Evolutionary conservation across 108 stramenopile genomes (phyloP).

Genomic region (Pseudonitzschia delicatissima): DNA sequence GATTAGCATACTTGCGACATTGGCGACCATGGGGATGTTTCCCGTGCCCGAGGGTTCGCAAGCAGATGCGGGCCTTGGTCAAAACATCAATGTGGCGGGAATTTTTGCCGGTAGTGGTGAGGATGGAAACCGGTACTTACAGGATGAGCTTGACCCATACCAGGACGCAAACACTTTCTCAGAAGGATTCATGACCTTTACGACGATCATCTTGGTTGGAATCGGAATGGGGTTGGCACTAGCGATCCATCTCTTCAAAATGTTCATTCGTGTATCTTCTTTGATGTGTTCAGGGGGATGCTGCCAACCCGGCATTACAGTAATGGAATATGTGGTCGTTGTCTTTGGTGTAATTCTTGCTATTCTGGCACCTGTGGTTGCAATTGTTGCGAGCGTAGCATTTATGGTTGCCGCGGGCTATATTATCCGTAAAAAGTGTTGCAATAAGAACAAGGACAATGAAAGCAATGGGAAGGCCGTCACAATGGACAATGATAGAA

Average conservation of each 20-base stretch:
- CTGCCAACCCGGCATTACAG: conserved; percentile 34
- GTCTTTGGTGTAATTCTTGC: conserved; percentile 30
- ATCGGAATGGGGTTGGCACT: conserved; percentile 43
- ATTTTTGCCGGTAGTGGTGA: not conserved
- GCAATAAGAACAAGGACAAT: conserved; percentile 25
- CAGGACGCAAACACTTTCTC: too few relatives aligned
- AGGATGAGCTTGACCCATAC: too few relatives aligned
- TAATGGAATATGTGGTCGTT: conserved; percentile 28
- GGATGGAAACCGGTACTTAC: too few relatives aligned
- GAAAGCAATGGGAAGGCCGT: too few relatives aligned
- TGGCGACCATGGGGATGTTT: conserved; percentile 39
- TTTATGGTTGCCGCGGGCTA: conserved; percentile 30
- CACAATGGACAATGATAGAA: too few relatives aligned
- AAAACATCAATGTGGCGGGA: not conserved
- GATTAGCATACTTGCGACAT: conserved; percentile 33
- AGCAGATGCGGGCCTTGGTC: not conserved
- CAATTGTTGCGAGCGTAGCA: conserved; percentile 22
- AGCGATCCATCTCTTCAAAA: conserved; percentile 47
- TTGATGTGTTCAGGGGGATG: conserved; percentile 25
- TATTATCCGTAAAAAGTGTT: conserved; percentile 21
- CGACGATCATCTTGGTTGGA: conserved; percentile 30
- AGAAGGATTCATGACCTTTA: conserved; percentile 21
- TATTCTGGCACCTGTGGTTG: conserved; percentile 29
- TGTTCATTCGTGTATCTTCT: conserved; percentile 41
- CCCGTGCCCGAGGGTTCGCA: not conserved